Evolutionary conservation across 495 filamentous ascomycete genomes (phyloP).

Genomic region (Podospora australis): DNA sequence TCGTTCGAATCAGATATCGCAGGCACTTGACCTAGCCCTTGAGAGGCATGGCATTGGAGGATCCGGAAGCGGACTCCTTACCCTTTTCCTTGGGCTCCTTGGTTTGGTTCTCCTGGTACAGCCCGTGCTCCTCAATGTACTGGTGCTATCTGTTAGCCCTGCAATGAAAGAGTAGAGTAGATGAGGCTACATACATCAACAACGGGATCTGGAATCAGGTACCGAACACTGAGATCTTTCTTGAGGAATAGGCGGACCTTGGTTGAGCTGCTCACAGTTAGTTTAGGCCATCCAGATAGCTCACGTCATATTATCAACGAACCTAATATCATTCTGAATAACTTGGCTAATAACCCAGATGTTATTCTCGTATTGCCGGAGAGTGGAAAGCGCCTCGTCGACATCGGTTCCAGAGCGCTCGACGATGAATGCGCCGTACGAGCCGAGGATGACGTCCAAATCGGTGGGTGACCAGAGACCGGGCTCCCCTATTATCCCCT

Average conservation of each 20-base stretch:
- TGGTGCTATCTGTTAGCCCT: conserved; percentile 46
- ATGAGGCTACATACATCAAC: conserved; percentile 17
- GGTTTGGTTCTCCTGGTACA: conserved; percentile 63
- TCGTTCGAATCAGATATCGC: not conserved
- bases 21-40: conserved; percentile 7
- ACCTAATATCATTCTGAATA: conserved; percentile 78
- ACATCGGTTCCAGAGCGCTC: conserved; percentile 87
- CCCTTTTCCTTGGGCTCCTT: conserved; percentile 28
- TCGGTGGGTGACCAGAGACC: conserved; percentile 77
- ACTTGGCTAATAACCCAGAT: conserved; percentile 85
- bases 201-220: conserved; percentile 24
- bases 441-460: conserved; percentile 78
- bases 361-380: conserved; percentile 63
- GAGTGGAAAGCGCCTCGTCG: conserved; percentile 67
- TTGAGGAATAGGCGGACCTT: conserved; percentile 81
- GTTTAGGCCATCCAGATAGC: not conserved
- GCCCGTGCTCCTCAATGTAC: conserved; percentile 68
- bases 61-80: not conserved
- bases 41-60: conserved; percentile 4
- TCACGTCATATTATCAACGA: not conserved
- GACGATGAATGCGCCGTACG: conserved; percentile 82
- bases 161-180: not conserved
- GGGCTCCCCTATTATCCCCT: conserved; percentile 36
- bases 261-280: conserved; percentile 48
- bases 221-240: conserved; percentile 69